Evolutionary conservation across 305 asterid species (phyloP), one percentile per base, ranked within the genome.

Genomic region (Fraxinus xanthoxyloides): DNA sequence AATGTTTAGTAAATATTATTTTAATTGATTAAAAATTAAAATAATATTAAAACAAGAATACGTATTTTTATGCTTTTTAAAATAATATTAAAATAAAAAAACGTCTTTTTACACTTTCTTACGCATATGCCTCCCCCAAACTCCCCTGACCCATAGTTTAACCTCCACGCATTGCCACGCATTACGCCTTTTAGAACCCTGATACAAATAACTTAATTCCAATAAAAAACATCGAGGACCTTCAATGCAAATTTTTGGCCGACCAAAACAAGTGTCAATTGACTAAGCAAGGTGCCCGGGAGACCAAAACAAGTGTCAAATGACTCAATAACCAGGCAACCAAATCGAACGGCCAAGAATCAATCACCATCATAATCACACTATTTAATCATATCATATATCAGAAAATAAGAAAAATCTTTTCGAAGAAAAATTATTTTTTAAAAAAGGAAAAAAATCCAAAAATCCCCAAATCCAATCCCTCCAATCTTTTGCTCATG

Each of bases 401-500:
- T 15, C 21, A 15, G 31, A 31, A 30, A 70, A 15, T 31, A 12
- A 30, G 2, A 13, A 28, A 69, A 13, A 6, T 70, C 10, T 15
- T 31, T 70, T 65, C 19, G 19, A 65, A 9, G 19, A 69, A 5
- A 70, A 5, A 5, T 4, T 28, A 1, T 31, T 28, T 70, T 70
- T 31, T 30, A 67, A 75, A 30, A 83, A 86, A 67, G 77, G 43
- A 13, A 24, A 40, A 65, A 35, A 59, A 78, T 31, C 40, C 10
- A 80, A 63, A 81, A 81, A 81, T 5, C 54, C 80, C 79, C 87
- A 61, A 87, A 87, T 82, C 84, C 85, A 77, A 74, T 75, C 17
- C 54, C 75, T 70, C 17, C 12, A 30, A 38, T 26, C 79, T 26
- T 76, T 10, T 54, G 77, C 82, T 72, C 17, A 82, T 87, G 88